Conservation (phyloP, 1,139 yeast species). For the Magnusiomyces sp. region DNA sequence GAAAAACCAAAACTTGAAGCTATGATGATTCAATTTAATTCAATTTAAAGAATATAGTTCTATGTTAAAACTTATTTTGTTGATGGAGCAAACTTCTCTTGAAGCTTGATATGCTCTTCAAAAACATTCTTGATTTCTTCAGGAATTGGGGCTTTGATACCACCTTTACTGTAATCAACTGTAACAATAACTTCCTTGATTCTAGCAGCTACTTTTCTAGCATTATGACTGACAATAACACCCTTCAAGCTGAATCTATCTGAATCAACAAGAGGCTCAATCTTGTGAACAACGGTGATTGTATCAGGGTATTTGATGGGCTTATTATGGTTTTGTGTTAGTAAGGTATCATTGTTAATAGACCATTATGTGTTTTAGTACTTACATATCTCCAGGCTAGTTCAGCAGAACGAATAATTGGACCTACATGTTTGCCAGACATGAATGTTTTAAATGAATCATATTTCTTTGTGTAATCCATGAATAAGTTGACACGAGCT, state of each 20-base stretch:
- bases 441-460: constrained; percentile 22
- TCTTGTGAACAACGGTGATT: constrained; percentile 28
- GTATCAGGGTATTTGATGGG: constrained; percentile 29
- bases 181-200: constrained; percentile 29
- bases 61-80: too few species aligned
- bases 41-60: too few species aligned
- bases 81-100: constrained; percentile 2
- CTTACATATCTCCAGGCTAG: constrained; percentile 28
- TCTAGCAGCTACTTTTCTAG: constrained; percentile 30
- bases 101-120: constrained; percentile 9
- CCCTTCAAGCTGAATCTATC: constrained; percentile 29
- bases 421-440: constrained; percentile 25
- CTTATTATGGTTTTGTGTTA: background rate
- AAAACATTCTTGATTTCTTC: constrained; percentile 15
- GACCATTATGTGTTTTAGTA: background rate
- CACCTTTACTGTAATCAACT: constrained; percentile 28
- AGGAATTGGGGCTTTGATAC: constrained; percentile 29
- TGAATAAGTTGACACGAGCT: constrained; percentile 29
- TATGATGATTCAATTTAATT: too few species aligned
- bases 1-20: too few species aligned
- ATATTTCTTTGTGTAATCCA: constrained; percentile 10
- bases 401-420: constrained; percentile 29
- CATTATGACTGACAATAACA: constrained; percentile 32
- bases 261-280: constrained; percentile 21
- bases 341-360: background rate